Evolutionary conservation across 2,329 filamentous ascomycete genomes (phyloP).

Genomic region (Pseudogymnoascus sp.): DNA sequence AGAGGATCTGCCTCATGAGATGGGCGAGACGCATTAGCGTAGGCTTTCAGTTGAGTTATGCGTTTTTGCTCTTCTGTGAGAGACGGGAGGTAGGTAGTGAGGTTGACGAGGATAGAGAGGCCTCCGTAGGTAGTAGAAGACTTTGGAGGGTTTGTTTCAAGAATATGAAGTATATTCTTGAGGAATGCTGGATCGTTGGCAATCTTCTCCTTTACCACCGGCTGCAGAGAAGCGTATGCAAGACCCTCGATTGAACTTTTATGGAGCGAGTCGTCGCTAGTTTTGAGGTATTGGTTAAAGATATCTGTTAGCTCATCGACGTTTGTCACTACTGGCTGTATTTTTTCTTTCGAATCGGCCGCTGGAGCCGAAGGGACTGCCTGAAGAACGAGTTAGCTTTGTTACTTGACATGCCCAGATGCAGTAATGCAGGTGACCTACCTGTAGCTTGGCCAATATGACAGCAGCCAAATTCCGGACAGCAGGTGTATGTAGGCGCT

Average conservation of each 20-base stretch:
- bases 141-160: constrained; percentile 50
- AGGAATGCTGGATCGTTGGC: constrained; percentile 61
- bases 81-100: constrained; percentile 70
- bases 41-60: constrained; percentile 85
- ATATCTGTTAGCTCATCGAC: constrained; percentile 58
- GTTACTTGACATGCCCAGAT: constrained; percentile 16
- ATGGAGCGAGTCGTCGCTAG: constrained; percentile 46
- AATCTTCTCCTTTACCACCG: constrained; percentile 75
- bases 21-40: constrained; percentile 75
- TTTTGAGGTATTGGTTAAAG: constrained; percentile 59
- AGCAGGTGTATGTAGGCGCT: constrained; percentile 45
- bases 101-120: constrained; percentile 75
- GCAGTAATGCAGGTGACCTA: constrained; percentile 33
- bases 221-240: constrained; percentile 81
- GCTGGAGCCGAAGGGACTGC: constrained; percentile 24
- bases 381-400: constrained; percentile 30
- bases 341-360: constrained; percentile 30
- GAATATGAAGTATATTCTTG: constrained; percentile 56
- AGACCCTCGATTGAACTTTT: constrained; percentile 80
- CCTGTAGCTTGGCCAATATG: constrained; percentile 63
- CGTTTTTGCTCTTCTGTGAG: constrained; percentile 87
- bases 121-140: constrained; percentile 75
- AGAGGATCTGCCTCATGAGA: constrained; percentile 54
- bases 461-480: constrained; percentile 63
- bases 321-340: constrained; percentile 45